Base-by-base conservation (phyloP, 331 rosid species). In the Malus hybrid region DNA sequence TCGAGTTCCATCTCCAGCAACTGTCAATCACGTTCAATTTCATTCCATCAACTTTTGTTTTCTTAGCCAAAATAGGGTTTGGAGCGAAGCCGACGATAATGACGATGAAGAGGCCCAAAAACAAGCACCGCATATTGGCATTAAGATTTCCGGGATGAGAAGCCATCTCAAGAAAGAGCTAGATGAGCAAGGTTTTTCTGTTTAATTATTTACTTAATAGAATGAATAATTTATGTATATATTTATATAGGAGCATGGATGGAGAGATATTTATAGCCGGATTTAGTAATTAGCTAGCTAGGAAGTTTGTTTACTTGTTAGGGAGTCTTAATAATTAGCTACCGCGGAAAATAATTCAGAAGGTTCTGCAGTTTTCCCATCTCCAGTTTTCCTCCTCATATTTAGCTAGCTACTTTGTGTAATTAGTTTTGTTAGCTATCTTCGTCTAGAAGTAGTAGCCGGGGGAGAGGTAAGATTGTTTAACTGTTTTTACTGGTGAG, bases 1-100 rank as follows among this genome's bases (percentile, higher is more conserved):
- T 33, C 1, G 79, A 83, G 82, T 84, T 75, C 44, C 46, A 56
- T 63, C 88, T 81, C 90, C 86, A 87, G 68, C 90, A 87, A 15
- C 58, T 58, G 39, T 87, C 90, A 20, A 87, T 87, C 58, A 58
- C 80, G 46, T 87, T 87, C 69, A 65, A 29, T 26, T 42, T 62
- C 61, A 81, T 24, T 61, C 81, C 82, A 3, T 2, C 22, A 15
- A 66, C 42, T 61, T 77, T 74, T 2, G 71, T 16, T 68, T 74
- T 18, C 48, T 63, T 69, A 1, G 79, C 79, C 0, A 50, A n/a
- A 69, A 30, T 74, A 0, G 26, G 65, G 22, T 39, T 74, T 30
- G 72, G 61, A 74, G 66, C 13, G 30, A 72, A 52, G 66, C 52
- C 2, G 28, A 10, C 46, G 60, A n/a, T 19, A 55, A n/a, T 55